phyloP scores from a whole-genome alignment of 768 basidiomycete species.

The Solioccasus polychromus region DNA sequence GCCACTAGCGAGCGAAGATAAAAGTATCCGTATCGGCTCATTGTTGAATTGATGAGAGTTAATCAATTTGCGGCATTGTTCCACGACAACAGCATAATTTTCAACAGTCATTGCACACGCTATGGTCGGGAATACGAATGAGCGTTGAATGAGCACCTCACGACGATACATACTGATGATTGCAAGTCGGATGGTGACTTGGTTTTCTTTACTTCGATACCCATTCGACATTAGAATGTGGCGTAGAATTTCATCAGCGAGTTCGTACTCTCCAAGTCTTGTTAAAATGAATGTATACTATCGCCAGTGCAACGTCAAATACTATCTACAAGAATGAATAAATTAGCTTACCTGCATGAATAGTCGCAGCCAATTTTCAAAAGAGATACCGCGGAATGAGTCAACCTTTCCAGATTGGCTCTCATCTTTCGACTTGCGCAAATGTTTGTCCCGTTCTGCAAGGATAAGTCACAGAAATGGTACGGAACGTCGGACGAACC shows the following conservation, averaged over 20 bases:
- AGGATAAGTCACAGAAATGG: background rate
- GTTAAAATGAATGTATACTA: slow-evolving; percentile 79
- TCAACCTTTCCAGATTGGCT: slow-evolving; percentile 45
- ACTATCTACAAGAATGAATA: background rate
- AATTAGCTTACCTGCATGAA: slow-evolving; percentile 69
- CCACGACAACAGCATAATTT: slow-evolving; percentile 57
- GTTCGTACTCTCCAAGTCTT: slow-evolving; percentile 55
- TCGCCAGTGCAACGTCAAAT: slow-evolving; percentile 4
- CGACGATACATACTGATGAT: slow-evolving; percentile 62
- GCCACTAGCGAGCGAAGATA: slow-evolving; percentile 72
- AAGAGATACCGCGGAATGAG: slow-evolving; percentile 76
- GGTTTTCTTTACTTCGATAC: slow-evolving; percentile 57
- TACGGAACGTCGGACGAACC: slow-evolving; percentile 39
- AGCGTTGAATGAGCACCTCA: background rate
- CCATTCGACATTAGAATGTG: slow-evolving; percentile 75
- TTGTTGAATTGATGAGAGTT: slow-evolving; percentile 81
- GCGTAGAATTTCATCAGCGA: slow-evolving; percentile 71
- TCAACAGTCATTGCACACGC: slow-evolving; percentile 69
- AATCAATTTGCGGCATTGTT: slow-evolving; percentile 75
- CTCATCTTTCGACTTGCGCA: slow-evolving; percentile 46
- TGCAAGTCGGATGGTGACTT: slow-evolving; percentile 72
- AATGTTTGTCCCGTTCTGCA: slow-evolving; percentile 55
- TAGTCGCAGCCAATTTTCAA: slow-evolving; percentile 81
- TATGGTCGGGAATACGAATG: slow-evolving; percentile 28
- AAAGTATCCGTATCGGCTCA: slow-evolving; percentile 75